A percentile compares a stretch with the other conserved stretches of the same genome.
These are phyloP conservation scores for Trametes hirsuta DNA, from an alignment of 1,284 basidiomycete species.

Conservation along the genomic window DNA sequence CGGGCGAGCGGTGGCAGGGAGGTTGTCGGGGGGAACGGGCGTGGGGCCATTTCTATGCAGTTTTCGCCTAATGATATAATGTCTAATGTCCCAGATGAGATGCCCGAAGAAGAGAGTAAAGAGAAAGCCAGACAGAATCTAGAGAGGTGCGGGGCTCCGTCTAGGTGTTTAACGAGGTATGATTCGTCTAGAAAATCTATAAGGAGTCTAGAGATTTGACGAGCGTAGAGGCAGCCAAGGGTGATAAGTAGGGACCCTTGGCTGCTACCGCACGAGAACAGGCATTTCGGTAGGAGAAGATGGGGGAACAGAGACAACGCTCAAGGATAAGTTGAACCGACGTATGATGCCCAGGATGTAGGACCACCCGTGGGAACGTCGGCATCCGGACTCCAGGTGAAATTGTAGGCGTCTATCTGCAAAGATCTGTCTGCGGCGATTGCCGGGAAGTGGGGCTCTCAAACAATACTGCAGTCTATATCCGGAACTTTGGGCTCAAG, in stretches of 20 bases:
- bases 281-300: slow-evolving; percentile 35
- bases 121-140: slow-evolving; percentile 1
- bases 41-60: slow-evolving; percentile 16
- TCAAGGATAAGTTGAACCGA: slow-evolving; percentile 3
- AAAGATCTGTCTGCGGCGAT: slow-evolving; percentile 23
- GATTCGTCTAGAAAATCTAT: slow-evolving; percentile 29
- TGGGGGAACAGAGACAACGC: slow-evolving; percentile 18
- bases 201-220: slow-evolving; percentile 7
- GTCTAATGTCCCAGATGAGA: not conserved
- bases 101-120: not conserved
- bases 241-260: slow-evolving; percentile 29
- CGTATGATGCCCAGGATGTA: no score
- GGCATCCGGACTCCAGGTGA: no score
- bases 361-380: no score
- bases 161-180: slow-evolving; percentile 31
- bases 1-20: slow-evolving; percentile 52
- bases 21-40: slow-evolving; percentile 41
- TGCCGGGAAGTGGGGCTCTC: slow-evolving; percentile 22
- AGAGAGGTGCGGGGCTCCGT: slow-evolving; percentile 9
- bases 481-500: no score
- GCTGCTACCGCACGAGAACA: slow-evolving; percentile 39
- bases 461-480: slow-evolving; percentile 13
- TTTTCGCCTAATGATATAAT: slow-evolving; percentile 1
- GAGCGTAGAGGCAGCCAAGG: slow-evolving; percentile 31
- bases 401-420: no score